Evolutionary conservation across 2,329 filamentous ascomycete genomes (phyloP).

Genomic region (Fusarium sp.): DNA sequence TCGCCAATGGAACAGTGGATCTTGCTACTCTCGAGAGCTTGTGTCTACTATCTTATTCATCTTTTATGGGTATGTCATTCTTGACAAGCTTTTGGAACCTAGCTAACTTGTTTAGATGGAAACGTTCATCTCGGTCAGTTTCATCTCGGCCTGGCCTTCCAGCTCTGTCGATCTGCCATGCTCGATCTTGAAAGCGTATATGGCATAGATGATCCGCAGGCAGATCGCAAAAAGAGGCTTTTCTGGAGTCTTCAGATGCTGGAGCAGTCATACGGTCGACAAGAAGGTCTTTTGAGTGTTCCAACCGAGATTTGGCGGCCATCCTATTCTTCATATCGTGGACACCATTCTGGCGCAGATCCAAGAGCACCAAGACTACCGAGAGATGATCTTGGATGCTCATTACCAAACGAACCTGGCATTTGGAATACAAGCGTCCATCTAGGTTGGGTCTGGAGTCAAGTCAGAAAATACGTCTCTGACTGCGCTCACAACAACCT

Average conservation of each 20-base stretch:
- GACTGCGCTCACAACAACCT: slow-evolving; percentile 60
- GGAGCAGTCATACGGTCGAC: slow-evolving; percentile 62
- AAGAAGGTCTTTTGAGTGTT: slow-evolving; percentile 56
- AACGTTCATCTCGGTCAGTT: slow-evolving; percentile 62
- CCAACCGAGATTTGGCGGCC: slow-evolving; percentile 57
- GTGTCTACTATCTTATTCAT: slow-evolving; percentile 62
- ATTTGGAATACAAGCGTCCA: slow-evolving; percentile 64
- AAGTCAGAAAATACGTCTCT: slow-evolving; percentile 58
- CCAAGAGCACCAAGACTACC: slow-evolving; percentile 56
- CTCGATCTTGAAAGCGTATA: slow-evolving; percentile 58
- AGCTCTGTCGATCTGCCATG: slow-evolving; percentile 63
- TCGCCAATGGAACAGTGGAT: slow-evolving; percentile 62
- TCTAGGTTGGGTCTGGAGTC: slow-evolving; percentile 64
- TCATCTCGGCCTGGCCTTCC: slow-evolving; percentile 61
- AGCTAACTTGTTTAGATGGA: slow-evolving; percentile 52
- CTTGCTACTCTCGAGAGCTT: slow-evolving; percentile 62
- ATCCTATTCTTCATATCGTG: slow-evolving; percentile 42
- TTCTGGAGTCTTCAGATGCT: slow-evolving; percentile 65
- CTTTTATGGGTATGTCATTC: slow-evolving; percentile 57
- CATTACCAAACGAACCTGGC: slow-evolving; percentile 53
- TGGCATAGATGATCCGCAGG: slow-evolving; percentile 46
- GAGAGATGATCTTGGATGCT: slow-evolving; percentile 56
- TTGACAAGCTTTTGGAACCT: background rate
- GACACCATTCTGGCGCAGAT: slow-evolving; percentile 42
- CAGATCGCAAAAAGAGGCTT: slow-evolving; percentile 60